Evolutionary conservation across 1,139 yeast genomes (phyloP).

Genomic region (Hemisphaericaspora subhashii): DNA sequence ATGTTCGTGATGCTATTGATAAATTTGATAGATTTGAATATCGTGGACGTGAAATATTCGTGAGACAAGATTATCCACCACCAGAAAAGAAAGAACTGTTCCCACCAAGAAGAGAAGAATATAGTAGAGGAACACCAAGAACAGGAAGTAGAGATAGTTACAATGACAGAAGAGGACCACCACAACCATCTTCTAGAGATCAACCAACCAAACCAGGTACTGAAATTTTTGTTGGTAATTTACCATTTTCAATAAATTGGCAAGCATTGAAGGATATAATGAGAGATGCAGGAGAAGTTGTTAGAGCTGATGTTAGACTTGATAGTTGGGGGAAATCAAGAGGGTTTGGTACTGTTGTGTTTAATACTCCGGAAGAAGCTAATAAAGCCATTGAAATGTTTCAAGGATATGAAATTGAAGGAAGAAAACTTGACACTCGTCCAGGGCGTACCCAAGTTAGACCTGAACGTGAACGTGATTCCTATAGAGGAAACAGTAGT

Average conservation of each 20-base stretch:
- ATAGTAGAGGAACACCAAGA: constrained; percentile 4
- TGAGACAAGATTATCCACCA: constrained; percentile 86
- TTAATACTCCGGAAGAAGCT: constrained; percentile 60
- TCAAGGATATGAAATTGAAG: constrained; percentile 68
- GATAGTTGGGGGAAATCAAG: constrained; percentile 75
- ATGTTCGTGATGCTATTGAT: constrained; percentile 74
- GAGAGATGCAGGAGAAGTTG: constrained; percentile 71
- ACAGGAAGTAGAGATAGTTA: constrained; percentile 15
- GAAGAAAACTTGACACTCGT: constrained; percentile 69
- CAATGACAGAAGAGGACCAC: constrained; percentile 11
- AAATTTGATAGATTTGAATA: constrained; percentile 67
- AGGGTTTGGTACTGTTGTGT: constrained; percentile 82
- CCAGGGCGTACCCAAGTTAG: constrained; percentile 41
- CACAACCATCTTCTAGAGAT: constrained; percentile 7
- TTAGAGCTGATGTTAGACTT: constrained; percentile 75
- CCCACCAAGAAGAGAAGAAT: constrained; percentile 13
- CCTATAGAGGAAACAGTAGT: constrained; percentile 11
- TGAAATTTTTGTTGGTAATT: constrained; percentile 79
- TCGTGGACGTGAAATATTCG: constrained; percentile 81
- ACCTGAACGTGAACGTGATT: constrained; percentile 12
- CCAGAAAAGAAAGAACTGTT: constrained; percentile 47
- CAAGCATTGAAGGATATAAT: constrained; percentile 83
- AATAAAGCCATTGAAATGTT: constrained; percentile 59
- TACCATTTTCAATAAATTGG: constrained; percentile 82
- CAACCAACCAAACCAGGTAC: constrained; percentile 44